These are phyloP conservation scores for Phytopythium helicoides DNA, from an alignment of 352 stramenopile genomes.

Conservation along the genomic window DNA sequence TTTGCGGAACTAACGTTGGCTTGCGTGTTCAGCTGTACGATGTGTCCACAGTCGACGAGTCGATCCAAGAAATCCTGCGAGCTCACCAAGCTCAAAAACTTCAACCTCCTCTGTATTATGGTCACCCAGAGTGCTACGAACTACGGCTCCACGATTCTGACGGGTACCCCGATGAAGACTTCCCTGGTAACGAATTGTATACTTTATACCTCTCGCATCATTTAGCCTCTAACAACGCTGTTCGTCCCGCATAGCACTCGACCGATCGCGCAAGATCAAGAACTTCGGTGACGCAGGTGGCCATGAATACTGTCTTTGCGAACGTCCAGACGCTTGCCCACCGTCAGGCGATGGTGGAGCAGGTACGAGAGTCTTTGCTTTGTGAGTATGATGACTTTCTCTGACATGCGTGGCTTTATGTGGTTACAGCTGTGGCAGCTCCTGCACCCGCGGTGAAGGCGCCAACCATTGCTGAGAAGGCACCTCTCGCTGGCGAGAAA, in stretches of 20 bases:
- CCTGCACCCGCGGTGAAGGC: conserved; percentile 22
- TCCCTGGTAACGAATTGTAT: conserved; percentile 48
- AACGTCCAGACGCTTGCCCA: conserved; percentile 80
- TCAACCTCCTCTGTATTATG: conserved; percentile 78
- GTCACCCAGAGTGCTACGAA: conserved; percentile 86
- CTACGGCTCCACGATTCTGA: conserved; percentile 81
- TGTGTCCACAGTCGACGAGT: conserved; percentile 83
- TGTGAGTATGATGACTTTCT: not conserved
- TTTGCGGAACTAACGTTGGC: not conserved
- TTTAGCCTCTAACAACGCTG: not conserved
- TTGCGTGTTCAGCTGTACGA: conserved; percentile 65
- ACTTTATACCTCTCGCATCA: no score
- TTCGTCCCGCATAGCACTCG: conserved; percentile 43
- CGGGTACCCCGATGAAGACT: conserved; percentile 85
- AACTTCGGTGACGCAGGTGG: conserved; percentile 88
- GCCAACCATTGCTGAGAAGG: conserved; percentile 32
- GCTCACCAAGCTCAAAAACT: conserved; percentile 61
- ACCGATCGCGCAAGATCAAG: conserved; percentile 87
- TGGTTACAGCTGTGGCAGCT: conserved; percentile 15
- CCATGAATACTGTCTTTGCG: conserved; percentile 87
- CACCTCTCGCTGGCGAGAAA: conserved; percentile 62
- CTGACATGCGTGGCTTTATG: not conserved
- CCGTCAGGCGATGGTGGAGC: conserved; percentile 50
- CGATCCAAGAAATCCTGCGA: conserved; percentile 80
- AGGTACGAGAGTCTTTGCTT: conserved; percentile 20